phyloP scores from a whole-genome alignment of 306 rosid species.

The Cucurbita maxima region DNA sequence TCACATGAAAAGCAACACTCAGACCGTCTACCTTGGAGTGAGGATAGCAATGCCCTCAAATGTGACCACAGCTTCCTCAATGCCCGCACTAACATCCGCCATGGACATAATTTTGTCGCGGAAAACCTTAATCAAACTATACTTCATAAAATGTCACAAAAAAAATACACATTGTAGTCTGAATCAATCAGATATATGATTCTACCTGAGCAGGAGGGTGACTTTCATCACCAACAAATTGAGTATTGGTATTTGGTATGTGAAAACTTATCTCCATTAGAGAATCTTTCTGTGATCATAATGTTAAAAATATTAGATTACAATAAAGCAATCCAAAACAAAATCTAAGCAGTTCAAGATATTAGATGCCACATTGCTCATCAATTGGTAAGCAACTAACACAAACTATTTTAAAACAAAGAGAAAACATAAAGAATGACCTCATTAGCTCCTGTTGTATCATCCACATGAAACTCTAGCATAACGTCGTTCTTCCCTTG shows the following conservation, averaged over 20 bases:
- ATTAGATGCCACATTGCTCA: not conserved
- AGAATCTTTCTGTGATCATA: conserved; percentile 76
- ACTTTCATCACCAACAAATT: conserved; percentile 89
- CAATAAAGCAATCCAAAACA: not conserved
- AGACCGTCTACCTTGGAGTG: conserved; percentile 64
- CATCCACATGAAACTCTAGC: conserved; percentile 94
- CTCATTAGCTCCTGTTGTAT: conserved; percentile 97
- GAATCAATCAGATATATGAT: conserved; percentile 2
- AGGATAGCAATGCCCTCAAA: conserved; percentile 98
- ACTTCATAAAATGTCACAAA: conserved; percentile 8
- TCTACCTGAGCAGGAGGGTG: conserved; percentile 89
- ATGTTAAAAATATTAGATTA: not conserved
- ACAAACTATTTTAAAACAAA: not conserved
- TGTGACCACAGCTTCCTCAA: conserved; percentile 88
- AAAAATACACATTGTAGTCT: not conserved
- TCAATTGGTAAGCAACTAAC: not conserved
- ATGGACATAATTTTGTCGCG: conserved; percentile 84
- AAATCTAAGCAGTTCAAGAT: not conserved
- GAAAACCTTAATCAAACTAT: conserved; percentile 45
- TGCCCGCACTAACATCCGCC: conserved; percentile 95
- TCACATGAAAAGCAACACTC: not conserved
- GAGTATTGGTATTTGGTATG: conserved; percentile 92
- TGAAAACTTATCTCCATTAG: conserved; percentile 96
- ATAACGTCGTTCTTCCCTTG: conserved; percentile 92
- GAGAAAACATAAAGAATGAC: conserved; percentile 18